Evolutionary conservation across 2,329 filamentous ascomycete species (phyloP).

Genomic region (Colletotrichum camelliae): DNA sequence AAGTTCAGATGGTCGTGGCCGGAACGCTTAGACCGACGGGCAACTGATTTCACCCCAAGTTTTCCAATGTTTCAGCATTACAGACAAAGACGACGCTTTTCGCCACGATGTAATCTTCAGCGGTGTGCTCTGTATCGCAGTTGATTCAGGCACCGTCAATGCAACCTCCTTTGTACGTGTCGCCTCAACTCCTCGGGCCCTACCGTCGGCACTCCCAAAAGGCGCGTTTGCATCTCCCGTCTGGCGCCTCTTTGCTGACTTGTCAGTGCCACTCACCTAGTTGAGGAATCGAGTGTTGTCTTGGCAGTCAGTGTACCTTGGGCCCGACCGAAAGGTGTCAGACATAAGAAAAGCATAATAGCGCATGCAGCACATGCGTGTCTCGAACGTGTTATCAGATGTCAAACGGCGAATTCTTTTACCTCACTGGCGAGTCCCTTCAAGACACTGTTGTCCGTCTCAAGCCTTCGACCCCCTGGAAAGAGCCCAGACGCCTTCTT

Average conservation of each 20-base stretch:
- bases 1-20: slow-evolving; percentile 4
- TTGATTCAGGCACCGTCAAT: slow-evolving; percentile 12
- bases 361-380: slow-evolving; percentile 2
- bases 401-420: neutral
- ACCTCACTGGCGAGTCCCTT: neutral
- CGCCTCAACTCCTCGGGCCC: neutral
- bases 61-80: slow-evolving; percentile 17
- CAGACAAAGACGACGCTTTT: slow-evolving; percentile 22
- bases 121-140: neutral
- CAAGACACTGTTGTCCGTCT: slow-evolving; percentile 5
- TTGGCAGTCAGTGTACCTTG: neutral
- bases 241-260: neutral
- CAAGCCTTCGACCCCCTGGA: neutral
- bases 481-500: neutral
- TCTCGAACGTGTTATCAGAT: slow-evolving; percentile 10
- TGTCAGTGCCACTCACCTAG: slow-evolving; percentile 4
- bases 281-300: neutral
- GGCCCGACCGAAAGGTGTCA: neutral
- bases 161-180: neutral
- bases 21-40: slow-evolving; percentile 2
- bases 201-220: neutral
- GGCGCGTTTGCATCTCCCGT: neutral
- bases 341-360: neutral
- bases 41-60: slow-evolving; percentile 20
- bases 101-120: slow-evolving; percentile 2